Evolutionary conservation across 257 asterid genomes (phyloP), one percentile per base, ranked within the genome.

Genomic region (Anisodus acutangulus): DNA sequence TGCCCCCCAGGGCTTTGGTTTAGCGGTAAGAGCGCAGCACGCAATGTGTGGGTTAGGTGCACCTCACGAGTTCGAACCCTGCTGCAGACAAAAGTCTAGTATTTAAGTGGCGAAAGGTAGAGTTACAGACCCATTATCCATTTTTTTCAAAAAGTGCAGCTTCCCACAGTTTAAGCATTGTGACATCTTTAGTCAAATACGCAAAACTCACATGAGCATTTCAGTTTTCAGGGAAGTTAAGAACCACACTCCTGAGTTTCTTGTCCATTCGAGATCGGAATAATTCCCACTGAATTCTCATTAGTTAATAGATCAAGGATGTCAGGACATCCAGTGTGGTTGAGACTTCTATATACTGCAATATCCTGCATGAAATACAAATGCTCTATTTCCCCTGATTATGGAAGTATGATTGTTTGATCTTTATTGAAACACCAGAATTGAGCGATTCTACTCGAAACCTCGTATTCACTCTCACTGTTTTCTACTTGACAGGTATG

Each of bases 401-500:
- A 74, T 74, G 60, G 60, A 60, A 74, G 80, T 19, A 5, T 47
- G 17, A 19, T 74, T n/a, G 2, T 19, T 47, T 1, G 60, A 74
- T 74, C 41, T 47, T n/a, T 16, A 68, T 19, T 47, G 9, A 3
- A 72, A 72, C 60, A 11, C 2, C 80, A 47, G 37, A 47, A 47
- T 10, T 72, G 79, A 17, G 16, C 12, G 58, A 68, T 49, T 0
- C 16, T 41, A 41, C 45, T 41, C 47, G 43, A 51, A 74, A 26
- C 45, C 45, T 11, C 47, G 51, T 1, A 7, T 51, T 76, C 19
- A 76, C 47, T 4, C 19, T 22, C 26, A 12, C 81, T 22, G 6
- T 51, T 76, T 76, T 15, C 45, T 76, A 51, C 63, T 76, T 8
- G n/a, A 22, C 86, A 93, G 98, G 98, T 45, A 93, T 95, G 97